Conservation (phyloP, 2,329 filamentous ascomycete species). For the Ophiostoma pallidulum region DNA sequence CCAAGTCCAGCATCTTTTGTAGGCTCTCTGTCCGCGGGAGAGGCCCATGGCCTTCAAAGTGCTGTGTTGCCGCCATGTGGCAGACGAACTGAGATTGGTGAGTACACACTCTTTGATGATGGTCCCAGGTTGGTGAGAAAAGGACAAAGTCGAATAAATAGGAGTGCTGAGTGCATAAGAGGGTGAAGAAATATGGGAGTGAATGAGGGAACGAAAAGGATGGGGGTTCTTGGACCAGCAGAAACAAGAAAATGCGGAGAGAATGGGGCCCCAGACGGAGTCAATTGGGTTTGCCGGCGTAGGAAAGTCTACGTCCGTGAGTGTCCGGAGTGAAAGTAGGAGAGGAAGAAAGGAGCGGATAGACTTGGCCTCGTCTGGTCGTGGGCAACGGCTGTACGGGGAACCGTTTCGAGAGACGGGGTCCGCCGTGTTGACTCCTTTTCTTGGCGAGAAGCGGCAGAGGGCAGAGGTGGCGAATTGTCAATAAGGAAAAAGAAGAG, state of each 20-base stretch:
- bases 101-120: background rate
- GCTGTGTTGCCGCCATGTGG: constrained; percentile 13
- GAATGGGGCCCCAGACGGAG: constrained; percentile 2
- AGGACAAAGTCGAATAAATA: background rate
- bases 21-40: constrained; percentile 37
- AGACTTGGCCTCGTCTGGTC: background rate
- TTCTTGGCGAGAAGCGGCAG: constrained; percentile 5
- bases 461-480: background rate
- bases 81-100: background rate
- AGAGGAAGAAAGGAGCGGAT: background rate
- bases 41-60: constrained; percentile 3
- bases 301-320: background rate
- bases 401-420: background rate
- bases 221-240: too few species aligned
- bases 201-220: background rate
- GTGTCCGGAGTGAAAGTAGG: background rate
- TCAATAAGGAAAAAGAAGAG: constrained; percentile 3
- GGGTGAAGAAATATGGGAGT: background rate
- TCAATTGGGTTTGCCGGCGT: constrained; percentile 3
- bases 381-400: background rate
- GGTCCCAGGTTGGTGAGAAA: background rate
- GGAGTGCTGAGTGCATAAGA: constrained; percentile 2
- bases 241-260: constrained; percentile 1
- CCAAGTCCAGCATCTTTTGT: constrained; percentile 50
- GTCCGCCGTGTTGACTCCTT: background rate